phyloP scores from a whole-genome alignment of 1,139 yeast genomes.

The Blastobotrys serpentis region DNA sequence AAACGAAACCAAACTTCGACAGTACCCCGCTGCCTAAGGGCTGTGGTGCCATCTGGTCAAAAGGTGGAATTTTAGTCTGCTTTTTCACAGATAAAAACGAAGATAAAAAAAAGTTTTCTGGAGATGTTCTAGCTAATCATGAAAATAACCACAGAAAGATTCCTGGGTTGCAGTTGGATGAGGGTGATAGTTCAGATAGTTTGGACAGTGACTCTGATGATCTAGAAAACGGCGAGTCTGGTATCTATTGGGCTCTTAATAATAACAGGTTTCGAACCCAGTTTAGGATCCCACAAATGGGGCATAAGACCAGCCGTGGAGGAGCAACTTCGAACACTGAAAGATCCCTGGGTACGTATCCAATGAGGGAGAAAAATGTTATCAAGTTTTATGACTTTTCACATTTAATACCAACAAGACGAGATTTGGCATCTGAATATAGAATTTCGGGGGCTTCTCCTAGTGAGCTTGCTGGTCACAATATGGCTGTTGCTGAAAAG shows the following conservation, averaged over 20 bases:
- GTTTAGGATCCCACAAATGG: constrained; percentile 11
- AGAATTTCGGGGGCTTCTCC: constrained; percentile 67
- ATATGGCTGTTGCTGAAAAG: constrained; percentile 67
- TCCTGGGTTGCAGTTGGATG: neutral
- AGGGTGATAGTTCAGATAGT: constrained; percentile 21
- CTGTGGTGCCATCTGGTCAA: constrained; percentile 89
- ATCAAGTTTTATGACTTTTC: constrained; percentile 67
- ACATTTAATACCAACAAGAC: constrained; percentile 71
- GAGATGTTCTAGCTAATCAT: neutral
- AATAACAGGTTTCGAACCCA: constrained; percentile 9
- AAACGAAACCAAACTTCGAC: constrained; percentile 47
- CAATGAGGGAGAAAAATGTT: constrained; percentile 43
- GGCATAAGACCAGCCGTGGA: constrained; percentile 9
- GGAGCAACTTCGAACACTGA: constrained; percentile 22
- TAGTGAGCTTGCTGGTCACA: constrained; percentile 62
- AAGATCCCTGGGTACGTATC: constrained; percentile 13
- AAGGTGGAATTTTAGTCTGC: constrained; percentile 74
- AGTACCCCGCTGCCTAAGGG: constrained; percentile 91
- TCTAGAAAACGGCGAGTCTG: constrained; percentile 6
- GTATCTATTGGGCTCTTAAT: constrained; percentile 14
- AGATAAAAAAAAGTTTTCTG: constrained; percentile 10
- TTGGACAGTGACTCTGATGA: constrained; percentile 28
- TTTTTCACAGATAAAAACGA: constrained; percentile 63
- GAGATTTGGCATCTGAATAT: constrained; percentile 76
- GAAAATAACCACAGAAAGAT: neutral